Evolutionary conservation across 139 green algal species (phyloP), one percentile per base, ranked within the genome.

Genomic region (Chlorella sp.): DNA sequence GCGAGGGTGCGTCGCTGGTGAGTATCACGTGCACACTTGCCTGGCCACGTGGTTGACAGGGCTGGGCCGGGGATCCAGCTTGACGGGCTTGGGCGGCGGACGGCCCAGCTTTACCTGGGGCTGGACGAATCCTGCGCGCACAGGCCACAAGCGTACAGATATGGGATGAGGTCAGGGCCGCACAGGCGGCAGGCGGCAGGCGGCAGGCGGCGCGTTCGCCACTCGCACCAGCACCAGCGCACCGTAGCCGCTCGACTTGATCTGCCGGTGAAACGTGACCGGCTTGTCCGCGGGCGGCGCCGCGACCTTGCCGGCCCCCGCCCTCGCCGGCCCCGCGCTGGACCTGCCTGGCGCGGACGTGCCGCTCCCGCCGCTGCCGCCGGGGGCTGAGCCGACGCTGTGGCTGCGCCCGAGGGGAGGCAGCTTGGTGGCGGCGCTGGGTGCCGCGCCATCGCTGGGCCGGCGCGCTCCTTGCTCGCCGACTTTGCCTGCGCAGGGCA

Each of bases 171-270:
- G n/a, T n/a, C n/a, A n/a, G n/a, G n/a, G n/a, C n/a, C n/a, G n/a
- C n/a, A n/a, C n/a, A n/a, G n/a, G n/a, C n/a, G n/a, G n/a, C n/a
- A n/a, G n/a, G n/a, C n/a, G n/a, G n/a, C n/a, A n/a, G n/a, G n/a
- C n/a, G n/a, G n/a, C n/a, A n/a, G n/a, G n/a, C n/a, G n/a, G n/a
- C n/a, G n/a, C n/a, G n/a, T n/a, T n/a, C n/a, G n/a, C n/a, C n/a
- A n/a, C n/a, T n/a, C n/a, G n/a, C n/a, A n/a, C n/a, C n/a, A n/a
- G n/a, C n/a, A n/a, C n/a, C n/a, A n/a, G n/a, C n/a, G n/a, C n/a
- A n/a, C 79, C 82, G 60, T 85, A 85, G 33, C 81, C 75, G 67
- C 74, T 80, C 29, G 67, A 78, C 70, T 88, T 88, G 60, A 88
- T 68, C 69, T 88, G 78, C 26, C 32, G 69, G 63, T 88, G 77